Percentiles rank a stretch among this genome's conserved stretches.
These are phyloP conservation scores for Candida sithepensis DNA, from an alignment of 805 yeast genomes.

Conservation along the genomic window DNA sequence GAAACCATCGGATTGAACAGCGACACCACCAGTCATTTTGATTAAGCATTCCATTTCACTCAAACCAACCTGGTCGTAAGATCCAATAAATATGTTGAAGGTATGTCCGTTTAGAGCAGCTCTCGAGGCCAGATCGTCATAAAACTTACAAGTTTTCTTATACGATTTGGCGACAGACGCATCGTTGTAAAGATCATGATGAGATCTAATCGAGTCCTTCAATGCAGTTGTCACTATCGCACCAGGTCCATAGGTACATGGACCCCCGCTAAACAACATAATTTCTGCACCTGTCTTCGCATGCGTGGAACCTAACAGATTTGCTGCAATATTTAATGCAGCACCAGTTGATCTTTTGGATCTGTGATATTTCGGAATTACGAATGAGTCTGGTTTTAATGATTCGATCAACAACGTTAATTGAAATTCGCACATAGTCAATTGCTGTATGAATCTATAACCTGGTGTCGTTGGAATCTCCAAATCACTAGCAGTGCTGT, in stretches of 20 bases:
- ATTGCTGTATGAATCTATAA: slow-evolving; percentile 44
- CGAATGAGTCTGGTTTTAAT: slow-evolving; percentile 47
- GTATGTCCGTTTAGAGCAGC: slow-evolving; percentile 51
- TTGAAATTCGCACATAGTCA: slow-evolving; percentile 47
- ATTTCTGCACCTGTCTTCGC: slow-evolving; percentile 53
- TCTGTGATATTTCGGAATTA: slow-evolving; percentile 42
- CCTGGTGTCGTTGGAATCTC: slow-evolving; percentile 26
- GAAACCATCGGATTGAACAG: slow-evolving; percentile 62
- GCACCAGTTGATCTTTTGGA: slow-evolving; percentile 55
- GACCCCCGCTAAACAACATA: slow-evolving; percentile 56
- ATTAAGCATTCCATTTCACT: slow-evolving; percentile 61
- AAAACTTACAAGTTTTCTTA: slow-evolving; percentile 44
- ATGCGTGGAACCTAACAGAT: slow-evolving; percentile 35
- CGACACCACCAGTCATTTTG: slow-evolving; percentile 58
- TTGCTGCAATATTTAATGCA: slow-evolving; percentile 48
- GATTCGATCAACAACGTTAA: slow-evolving; percentile 46
- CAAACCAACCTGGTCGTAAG: slow-evolving; percentile 67
- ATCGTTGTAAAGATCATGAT: slow-evolving; percentile 53
- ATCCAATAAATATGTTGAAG: slow-evolving; percentile 57
- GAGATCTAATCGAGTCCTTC: slow-evolving; percentile 65
- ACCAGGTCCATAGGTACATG: slow-evolving; percentile 67
- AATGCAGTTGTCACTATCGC: slow-evolving; percentile 50
- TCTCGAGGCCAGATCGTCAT: slow-evolving; percentile 44
- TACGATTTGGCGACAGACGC: slow-evolving; percentile 35
- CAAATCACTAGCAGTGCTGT: slow-evolving; percentile 5